Evolutionary conservation across 1,139 yeast genomes (phyloP).

Genomic region (Geotrichum fermentans): DNA sequence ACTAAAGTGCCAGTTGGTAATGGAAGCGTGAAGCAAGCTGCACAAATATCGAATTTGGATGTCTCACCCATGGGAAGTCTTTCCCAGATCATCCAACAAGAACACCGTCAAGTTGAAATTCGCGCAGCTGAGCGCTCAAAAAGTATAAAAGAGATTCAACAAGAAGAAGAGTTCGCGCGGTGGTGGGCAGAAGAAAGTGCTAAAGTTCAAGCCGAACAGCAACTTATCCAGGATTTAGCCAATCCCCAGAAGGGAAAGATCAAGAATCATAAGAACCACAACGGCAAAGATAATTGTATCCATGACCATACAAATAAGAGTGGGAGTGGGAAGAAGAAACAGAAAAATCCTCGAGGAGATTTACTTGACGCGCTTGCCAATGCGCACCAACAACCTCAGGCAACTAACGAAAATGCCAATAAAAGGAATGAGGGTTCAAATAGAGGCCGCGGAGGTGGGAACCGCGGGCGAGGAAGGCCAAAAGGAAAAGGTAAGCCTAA

Average conservation of each 20-base stretch:
- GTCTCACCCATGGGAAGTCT: background rate
- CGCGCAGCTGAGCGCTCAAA: conserved; percentile 37
- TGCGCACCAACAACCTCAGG: background rate
- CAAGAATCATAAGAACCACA: background rate
- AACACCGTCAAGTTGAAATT: conserved; percentile 45
- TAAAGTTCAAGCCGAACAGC: conserved; percentile 44
- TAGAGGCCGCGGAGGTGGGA: background rate
- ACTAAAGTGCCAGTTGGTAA: background rate
- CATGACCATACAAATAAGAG: background rate
- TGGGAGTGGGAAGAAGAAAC: background rate
- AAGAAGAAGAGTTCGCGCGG: conserved; percentile 70
- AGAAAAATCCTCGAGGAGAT: background rate
- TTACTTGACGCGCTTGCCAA: background rate
- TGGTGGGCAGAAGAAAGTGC: conserved; percentile 80
- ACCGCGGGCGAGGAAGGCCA: background rate
- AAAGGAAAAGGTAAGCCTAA: background rate
- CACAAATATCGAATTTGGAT: no score
- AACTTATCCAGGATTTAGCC: conserved; percentile 8
- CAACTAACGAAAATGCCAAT: background rate
- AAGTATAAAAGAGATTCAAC: conserved; percentile 63
- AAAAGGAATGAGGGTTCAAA: background rate
- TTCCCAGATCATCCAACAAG: conserved; percentile 43
- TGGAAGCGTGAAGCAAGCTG: no score
- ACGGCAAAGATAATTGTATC: background rate
- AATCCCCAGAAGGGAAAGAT: background rate